These are phyloP conservation scores for Linum usitatissimum DNA, from an alignment of 345 rosid species.

Conservation along the genomic window DNA sequence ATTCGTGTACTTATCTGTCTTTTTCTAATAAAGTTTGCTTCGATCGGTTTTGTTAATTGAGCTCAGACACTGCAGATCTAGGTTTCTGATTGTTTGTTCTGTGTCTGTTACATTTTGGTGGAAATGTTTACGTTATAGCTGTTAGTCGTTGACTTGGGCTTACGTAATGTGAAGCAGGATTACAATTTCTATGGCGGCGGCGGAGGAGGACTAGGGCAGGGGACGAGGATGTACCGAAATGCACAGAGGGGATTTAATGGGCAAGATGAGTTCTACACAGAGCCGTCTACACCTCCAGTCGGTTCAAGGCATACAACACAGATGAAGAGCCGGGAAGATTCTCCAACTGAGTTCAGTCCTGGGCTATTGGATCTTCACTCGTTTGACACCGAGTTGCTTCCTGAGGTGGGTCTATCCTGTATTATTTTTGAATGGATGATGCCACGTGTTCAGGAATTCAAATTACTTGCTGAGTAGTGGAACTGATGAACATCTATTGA, in stretches of 20 bases:
- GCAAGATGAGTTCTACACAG: conserved; percentile 56
- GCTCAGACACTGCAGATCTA: not conserved
- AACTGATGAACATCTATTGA: not conserved
- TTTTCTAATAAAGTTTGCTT: no score
- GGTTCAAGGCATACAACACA: conserved; percentile 47
- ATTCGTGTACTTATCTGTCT: conserved; percentile 14
- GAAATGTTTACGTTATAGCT: not conserved
- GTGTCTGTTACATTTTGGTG: not conserved
- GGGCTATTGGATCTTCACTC: conserved; percentile 97
- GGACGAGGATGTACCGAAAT: conserved; percentile 45
- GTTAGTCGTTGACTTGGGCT: conserved; percentile 9
- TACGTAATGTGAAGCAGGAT: conserved; percentile 41
- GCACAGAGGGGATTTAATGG: conserved; percentile 55
- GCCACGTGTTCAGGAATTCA: not conserved
- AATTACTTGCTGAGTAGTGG: not conserved
- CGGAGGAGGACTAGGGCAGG: conserved; percentile 52
- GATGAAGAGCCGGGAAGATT: conserved; percentile 62
- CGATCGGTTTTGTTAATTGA: not conserved
- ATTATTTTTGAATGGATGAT: not conserved
- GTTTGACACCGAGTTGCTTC: conserved; percentile 85
- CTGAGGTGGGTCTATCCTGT: conserved; percentile 49
- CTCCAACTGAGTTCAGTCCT: conserved; percentile 73
- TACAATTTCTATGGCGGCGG: conserved; percentile 57
- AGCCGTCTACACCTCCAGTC: conserved; percentile 69
- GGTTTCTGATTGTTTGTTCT: not conserved